These are phyloP conservation scores for Pythium sp. DNA, from an alignment of 352 stramenopile species.

Conservation along the genomic window DNA sequence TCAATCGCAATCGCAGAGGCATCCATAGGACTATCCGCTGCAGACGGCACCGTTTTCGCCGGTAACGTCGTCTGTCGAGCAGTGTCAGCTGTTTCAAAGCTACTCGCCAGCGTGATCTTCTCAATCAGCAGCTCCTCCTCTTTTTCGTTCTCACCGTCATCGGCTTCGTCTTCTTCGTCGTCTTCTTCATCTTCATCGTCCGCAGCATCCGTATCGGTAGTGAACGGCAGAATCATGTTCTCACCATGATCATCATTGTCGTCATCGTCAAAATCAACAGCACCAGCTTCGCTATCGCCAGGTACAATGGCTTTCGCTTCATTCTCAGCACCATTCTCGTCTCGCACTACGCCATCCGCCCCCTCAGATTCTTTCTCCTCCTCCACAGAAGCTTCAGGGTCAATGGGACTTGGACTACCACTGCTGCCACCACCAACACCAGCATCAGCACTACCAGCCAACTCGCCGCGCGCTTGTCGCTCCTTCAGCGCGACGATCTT, in stretches of 20 bases:
- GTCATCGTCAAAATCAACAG: neutral
- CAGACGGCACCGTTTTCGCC: neutral
- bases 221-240: neutral
- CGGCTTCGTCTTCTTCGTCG: neutral
- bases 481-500: conserved; percentile 5
- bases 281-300: neutral
- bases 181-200: neutral
- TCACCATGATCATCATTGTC: neutral
- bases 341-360: neutral
- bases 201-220: neutral
- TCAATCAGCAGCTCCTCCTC: neutral
- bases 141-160: neutral
- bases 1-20: neutral
- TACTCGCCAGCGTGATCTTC: neutral
- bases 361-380: neutral
- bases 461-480: neutral
- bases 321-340: neutral
- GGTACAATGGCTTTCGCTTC: too few species aligned
- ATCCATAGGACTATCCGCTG: neutral
- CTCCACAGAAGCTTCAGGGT: neutral
- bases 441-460: neutral
- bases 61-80: neutral
- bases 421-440: neutral
- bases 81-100: neutral
- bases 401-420: neutral